Evolutionary conservation across 1,284 basidiomycete genomes (phyloP), one percentile per base, ranked within the genome.

Genomic region (Veloboletus limbatus): DNA sequence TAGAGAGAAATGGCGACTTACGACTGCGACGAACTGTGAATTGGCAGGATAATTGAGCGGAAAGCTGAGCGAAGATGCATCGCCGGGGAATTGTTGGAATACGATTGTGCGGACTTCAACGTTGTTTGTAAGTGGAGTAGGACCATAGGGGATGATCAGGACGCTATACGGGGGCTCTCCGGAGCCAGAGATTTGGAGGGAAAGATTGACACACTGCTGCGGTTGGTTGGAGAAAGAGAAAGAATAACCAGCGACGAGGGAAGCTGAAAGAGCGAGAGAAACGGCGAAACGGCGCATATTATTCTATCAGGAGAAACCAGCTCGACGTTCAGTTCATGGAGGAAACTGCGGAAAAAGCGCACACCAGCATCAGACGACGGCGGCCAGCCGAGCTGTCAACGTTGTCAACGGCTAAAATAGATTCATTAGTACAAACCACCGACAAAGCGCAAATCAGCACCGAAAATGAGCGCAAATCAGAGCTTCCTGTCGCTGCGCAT

Each of bases 1-100:
- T n/a, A 9, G 8, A 30, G 17, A 13, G n/a, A 9, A 2, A 16
- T 14, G 42, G 34, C 30, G 9, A 80, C 85, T 68, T 58, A 88
- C 87, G 58, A 88, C 82, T 2, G 81, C 79, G 18, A 91, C 82
- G 50, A 90, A 82, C 55, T 82, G 78, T 2, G 85, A 84, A 57
- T 78, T 73, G 38, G 68, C 71, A 0, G 88, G 87, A 58, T 77
- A 91, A 21, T 73, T 75, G 42, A 90, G 72, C 58, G 76, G 68
- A 61, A 89, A 84, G 31, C 63, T 73, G 27, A 78, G 56, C 21
- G 71, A 67, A 0, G 70, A 68, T 1, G 67, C 61, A 35, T 63
- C 54, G 20, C 63, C 73, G 24, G 69, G 53, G 56, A 88, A 88
- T 6, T 72, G 58, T 18, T 78, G 62, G 53, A 76, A 74, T 37